phyloP scores from a whole-genome alignment of 768 basidiomycete species.

The Boletellus ananas region DNA sequence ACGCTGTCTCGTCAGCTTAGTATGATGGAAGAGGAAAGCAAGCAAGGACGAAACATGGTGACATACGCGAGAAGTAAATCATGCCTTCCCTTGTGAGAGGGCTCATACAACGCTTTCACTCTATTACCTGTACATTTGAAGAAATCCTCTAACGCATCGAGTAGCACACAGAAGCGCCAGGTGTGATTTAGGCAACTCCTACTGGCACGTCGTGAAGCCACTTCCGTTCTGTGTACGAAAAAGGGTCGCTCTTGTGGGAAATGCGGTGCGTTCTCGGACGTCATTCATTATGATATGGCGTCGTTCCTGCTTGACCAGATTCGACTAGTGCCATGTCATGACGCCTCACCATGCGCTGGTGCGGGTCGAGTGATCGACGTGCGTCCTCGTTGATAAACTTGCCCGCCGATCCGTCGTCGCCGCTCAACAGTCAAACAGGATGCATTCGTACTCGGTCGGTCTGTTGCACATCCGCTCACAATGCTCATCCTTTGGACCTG shows the following conservation, averaged over 20 bases:
- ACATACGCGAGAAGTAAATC: no score
- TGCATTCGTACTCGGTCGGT: constrained; percentile 21
- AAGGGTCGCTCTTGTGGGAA: constrained; percentile 46
- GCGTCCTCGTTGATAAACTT: background rate
- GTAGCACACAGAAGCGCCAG: no score
- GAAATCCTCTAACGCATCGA: no score
- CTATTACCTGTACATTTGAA: no score
- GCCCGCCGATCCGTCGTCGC: background rate
- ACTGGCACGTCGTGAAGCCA: constrained; percentile 34
- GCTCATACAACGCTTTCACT: no score
- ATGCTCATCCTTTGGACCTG: background rate
- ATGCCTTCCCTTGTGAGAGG: no score
- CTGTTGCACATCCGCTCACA: constrained; percentile 20
- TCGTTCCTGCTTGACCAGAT: background rate
- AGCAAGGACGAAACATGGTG: no score
- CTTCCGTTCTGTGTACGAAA: constrained; percentile 38
- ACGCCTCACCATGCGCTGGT: constrained; percentile 21
- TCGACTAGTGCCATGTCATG: constrained; percentile 25
- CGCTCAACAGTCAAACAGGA: constrained; percentile 5
- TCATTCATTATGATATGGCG: no score
- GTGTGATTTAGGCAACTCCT: no score
- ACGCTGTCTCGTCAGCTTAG: no score
- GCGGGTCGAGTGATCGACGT: constrained; percentile 29
- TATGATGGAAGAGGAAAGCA: no score
- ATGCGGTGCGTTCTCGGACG: constrained; percentile 36